Evolutionary conservation across 441 rosid genomes (phyloP).

Genomic region (Dalechampia spathulata): DNA sequence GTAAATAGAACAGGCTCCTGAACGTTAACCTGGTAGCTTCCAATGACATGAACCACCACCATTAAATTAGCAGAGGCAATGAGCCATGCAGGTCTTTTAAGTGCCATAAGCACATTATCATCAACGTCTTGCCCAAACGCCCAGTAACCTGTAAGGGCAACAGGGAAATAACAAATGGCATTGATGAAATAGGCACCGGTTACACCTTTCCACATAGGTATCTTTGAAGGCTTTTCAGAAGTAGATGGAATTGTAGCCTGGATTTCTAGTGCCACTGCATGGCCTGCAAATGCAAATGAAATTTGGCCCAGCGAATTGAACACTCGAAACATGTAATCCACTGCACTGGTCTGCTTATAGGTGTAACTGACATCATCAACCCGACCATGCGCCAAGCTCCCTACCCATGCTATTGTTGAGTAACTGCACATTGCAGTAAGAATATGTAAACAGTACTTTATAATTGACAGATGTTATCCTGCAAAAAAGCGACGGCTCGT

Average conservation of each 20-base stretch:
- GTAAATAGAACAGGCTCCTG: background rate
- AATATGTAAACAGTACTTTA: too few species aligned
- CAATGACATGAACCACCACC: conserved; percentile 92
- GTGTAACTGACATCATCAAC: conserved; percentile 54
- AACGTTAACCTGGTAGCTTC: conserved; percentile 67
- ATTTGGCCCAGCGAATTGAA: conserved; percentile 83
- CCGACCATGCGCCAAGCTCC: conserved; percentile 57
- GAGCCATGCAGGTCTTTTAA: conserved; percentile 72
- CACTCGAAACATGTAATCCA: conserved; percentile 57
- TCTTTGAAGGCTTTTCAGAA: conserved; percentile 66
- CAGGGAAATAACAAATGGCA: conserved; percentile 88
- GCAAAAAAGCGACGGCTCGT: too few species aligned
- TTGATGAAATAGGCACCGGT: conserved; percentile 72
- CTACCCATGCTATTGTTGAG: conserved; percentile 92
- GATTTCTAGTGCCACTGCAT: conserved; percentile 85
- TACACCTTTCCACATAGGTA: conserved; percentile 93
- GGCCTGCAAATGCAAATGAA: conserved; percentile 90
- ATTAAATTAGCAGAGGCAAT: conserved; percentile 86
- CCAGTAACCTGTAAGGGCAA: conserved; percentile 86
- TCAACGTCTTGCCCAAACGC: conserved; percentile 82
- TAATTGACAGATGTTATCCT: too few species aligned
- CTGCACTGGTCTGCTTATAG: conserved; percentile 42
- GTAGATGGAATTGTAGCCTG: conserved; percentile 95
- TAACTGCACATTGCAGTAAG: conserved; percentile 36
- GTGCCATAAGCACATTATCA: conserved; percentile 63